A percentile compares a stretch with the other conserved stretches of the same genome.
These are phyloP conservation scores for Mortierella sp. DNA, from an alignment of 371 early-diverging fungal genomes.

Conservation along the genomic window DNA sequence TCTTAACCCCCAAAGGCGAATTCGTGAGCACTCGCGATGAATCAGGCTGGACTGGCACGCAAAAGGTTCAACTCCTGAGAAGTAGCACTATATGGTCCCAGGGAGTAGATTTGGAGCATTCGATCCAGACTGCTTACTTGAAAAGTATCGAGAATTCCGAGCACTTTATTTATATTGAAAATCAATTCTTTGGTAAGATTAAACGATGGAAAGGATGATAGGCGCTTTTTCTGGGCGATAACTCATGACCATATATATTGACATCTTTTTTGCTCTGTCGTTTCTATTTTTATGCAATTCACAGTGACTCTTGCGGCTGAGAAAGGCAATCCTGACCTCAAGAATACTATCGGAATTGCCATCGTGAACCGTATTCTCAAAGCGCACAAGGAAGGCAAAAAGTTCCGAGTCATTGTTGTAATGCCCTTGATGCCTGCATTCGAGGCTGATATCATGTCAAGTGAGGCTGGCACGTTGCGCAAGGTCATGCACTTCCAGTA, in stretches of 20 bases:
- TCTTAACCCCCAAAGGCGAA: constrained; percentile 86
- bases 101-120: constrained; percentile 75
- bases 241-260: background rate
- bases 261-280: background rate
- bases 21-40: constrained; percentile 79
- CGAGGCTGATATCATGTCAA: constrained; percentile 83
- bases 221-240: background rate
- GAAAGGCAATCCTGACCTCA: constrained; percentile 72
- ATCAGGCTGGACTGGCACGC: constrained; percentile 71
- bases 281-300: background rate
- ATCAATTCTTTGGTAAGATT: constrained; percentile 92
- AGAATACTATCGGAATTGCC: constrained; percentile 84
- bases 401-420: constrained; percentile 89
- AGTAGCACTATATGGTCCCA: constrained; percentile 79
- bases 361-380: constrained; percentile 84
- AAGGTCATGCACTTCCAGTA: constrained; percentile 90
- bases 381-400: constrained; percentile 77
- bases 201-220: too few species aligned
- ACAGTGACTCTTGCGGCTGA: constrained; percentile 73
- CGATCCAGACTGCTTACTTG: constrained; percentile 90
- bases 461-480: constrained; percentile 83
- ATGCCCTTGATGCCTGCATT: constrained; percentile 96
- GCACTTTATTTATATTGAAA: constrained; percentile 95
- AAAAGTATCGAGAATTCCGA: constrained; percentile 79
- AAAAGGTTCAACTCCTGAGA: constrained; percentile 78